Percentiles rank a stretch among this genome's conserved stretches.
Conservation (phyloP, 148 eudicot species). For the Persicaria tinctoria region DNA sequence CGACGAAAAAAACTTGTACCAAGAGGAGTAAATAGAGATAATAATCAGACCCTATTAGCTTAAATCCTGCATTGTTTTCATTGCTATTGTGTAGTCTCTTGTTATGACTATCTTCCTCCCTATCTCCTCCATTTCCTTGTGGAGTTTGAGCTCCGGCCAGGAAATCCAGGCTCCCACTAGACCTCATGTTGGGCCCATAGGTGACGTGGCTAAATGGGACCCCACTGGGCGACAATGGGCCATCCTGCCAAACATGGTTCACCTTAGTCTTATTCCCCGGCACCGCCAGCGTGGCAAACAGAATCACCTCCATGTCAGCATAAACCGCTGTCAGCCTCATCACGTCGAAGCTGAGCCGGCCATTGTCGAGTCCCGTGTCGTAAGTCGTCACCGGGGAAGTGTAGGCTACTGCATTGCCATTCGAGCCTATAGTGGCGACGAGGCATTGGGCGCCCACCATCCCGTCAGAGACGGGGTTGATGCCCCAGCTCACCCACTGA, state of each 20-base stretch:
- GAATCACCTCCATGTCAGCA: slow-evolving; percentile 33
- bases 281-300: slow-evolving; percentile 49
- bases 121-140: slow-evolving; percentile 13
- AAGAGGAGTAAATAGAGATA: not conserved
- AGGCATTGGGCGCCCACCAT: slow-evolving; percentile 67
- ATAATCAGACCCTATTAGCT: not conserved
- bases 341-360: slow-evolving; percentile 46
- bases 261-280: slow-evolving; percentile 29
- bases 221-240: slow-evolving; percentile 32
- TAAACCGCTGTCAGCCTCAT: slow-evolving; percentile 33
- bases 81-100: not conserved
- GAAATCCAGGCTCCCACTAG: slow-evolving; percentile 48
- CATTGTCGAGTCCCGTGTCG: slow-evolving; percentile 32
- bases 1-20: not conserved
- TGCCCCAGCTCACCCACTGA: slow-evolving; percentile 61
- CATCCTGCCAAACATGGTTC: slow-evolving; percentile 85
- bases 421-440: slow-evolving; percentile 39
- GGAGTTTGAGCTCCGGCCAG: slow-evolving; percentile 31
- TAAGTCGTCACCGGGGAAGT: slow-evolving; percentile 49
- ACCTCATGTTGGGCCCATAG: slow-evolving; percentile 38
- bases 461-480: slow-evolving; percentile 38
- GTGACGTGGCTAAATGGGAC: slow-evolving; percentile 30
- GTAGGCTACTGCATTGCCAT: slow-evolving; percentile 44
- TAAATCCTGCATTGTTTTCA: not conserved
- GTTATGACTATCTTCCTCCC: not conserved